These are phyloP conservation scores for Phytophthora podocarpi DNA, from an alignment of 352 stramenopile species.

Conservation along the genomic window DNA sequence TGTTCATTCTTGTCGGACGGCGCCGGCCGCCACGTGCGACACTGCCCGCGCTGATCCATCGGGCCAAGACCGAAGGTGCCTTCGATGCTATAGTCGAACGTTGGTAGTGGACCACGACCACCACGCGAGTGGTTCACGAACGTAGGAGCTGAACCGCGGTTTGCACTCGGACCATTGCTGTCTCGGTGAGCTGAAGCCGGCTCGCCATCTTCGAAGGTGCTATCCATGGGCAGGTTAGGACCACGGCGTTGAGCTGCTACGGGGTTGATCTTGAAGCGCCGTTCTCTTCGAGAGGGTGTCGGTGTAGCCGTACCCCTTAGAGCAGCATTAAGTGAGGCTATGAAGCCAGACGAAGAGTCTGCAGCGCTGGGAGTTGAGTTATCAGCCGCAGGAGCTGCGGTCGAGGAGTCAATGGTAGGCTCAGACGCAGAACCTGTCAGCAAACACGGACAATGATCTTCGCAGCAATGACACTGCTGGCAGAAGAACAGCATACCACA, in stretches of 20 bases:
- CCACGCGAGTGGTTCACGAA: not conserved
- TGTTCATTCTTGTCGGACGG: conserved; percentile 70
- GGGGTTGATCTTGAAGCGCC: conserved; percentile 40
- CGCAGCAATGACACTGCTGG: conserved; percentile 42
- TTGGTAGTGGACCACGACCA: conserved; percentile 35
- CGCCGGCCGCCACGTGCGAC: conserved; percentile 41
- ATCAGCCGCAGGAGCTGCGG: not conserved
- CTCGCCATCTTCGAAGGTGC: conserved; percentile 1
- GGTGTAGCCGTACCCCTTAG: conserved; percentile 1
- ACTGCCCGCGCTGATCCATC: conserved; percentile 27
- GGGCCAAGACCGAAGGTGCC: conserved; percentile 29
- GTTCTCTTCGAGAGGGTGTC: conserved; percentile 15
- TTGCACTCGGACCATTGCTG: not conserved
- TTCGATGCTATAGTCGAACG: conserved; percentile 45
- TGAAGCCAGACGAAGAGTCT: conserved; percentile 12
- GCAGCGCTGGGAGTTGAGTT: not conserved
- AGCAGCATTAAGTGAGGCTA: conserved; percentile 12
- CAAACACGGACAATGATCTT: conserved; percentile 48
- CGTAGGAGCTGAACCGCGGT: not conserved
- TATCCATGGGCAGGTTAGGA: conserved; percentile 5
- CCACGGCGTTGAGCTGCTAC: conserved; percentile 33
- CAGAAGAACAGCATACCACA: conserved; percentile 53
- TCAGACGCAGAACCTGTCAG: conserved; percentile 9
- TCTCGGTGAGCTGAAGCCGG: not conserved
- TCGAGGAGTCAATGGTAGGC: not conserved